phyloP scores from a whole-genome alignment of 2,329 filamentous ascomycete species.

The Alternaria triticina region DNA sequence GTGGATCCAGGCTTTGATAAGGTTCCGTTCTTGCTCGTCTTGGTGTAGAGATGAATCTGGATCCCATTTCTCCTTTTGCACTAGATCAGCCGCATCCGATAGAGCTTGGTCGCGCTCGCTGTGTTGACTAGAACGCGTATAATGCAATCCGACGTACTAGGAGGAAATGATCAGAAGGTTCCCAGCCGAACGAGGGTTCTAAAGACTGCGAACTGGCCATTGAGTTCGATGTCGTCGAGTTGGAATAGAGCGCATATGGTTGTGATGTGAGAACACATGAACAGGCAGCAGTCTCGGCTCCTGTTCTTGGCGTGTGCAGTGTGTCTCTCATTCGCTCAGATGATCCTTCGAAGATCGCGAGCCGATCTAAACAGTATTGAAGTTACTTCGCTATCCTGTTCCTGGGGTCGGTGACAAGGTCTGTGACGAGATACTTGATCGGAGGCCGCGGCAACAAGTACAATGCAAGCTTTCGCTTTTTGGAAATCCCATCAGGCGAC shows the following conservation, averaged over 20 bases:
- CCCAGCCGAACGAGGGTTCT: background rate
- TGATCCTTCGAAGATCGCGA: background rate
- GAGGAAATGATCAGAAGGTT: background rate
- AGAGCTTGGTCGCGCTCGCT: background rate
- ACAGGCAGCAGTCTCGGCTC: background rate
- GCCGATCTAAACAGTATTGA: background rate
- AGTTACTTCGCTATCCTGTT: background rate
- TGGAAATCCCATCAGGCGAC: background rate
- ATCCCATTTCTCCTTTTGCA: constrained; percentile 1
- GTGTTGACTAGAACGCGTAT: background rate
- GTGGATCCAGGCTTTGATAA: constrained; percentile 1
- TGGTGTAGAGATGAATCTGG: background rate
- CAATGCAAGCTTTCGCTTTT: background rate
- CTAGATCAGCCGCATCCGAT: background rate
- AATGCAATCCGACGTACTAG: background rate
- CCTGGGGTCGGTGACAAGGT: background rate
- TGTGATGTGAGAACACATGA: background rate
- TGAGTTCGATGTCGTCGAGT: background rate
- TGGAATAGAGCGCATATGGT: background rate
- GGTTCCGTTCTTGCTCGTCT: background rate
- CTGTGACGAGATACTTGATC: background rate
- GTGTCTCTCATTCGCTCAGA: background rate
- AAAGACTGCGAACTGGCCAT: background rate
- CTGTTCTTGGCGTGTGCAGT: background rate
- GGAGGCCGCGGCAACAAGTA: background rate